Conservation (phyloP, 805 yeast genomes). For the Novakomyces olei region DNA sequence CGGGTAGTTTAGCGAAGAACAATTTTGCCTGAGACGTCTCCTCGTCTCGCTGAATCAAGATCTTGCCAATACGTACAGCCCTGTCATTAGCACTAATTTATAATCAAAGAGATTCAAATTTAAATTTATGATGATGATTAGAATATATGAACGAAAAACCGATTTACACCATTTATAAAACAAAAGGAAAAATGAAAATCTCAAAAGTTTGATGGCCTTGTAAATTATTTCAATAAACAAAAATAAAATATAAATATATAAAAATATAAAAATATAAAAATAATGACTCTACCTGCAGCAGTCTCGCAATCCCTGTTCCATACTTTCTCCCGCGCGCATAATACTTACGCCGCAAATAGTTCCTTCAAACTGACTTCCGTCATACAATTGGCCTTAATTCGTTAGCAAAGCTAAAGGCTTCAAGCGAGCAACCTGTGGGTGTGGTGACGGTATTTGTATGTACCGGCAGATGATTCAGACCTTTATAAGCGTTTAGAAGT, state of each 20-base stretch:
- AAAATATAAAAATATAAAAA: too few relatives aligned
- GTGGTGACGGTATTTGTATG: slow-evolving; percentile 43
- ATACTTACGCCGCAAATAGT: slow-evolving; percentile 96
- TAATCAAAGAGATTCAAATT: too few relatives aligned
- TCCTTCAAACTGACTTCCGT: slow-evolving; percentile 67
- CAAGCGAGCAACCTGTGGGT: slow-evolving; percentile 19
- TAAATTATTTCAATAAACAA: too few relatives aligned
- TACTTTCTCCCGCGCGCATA: slow-evolving; percentile 95
- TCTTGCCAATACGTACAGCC: slow-evolving; percentile 92
- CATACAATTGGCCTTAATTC: slow-evolving; percentile 25
- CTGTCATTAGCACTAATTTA: too few relatives aligned
- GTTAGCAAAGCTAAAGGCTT: background rate
- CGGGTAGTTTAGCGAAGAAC: slow-evolving; percentile 84
- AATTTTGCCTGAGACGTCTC: slow-evolving; percentile 86
- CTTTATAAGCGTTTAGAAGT: too few relatives aligned
- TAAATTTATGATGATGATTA: too few relatives aligned
- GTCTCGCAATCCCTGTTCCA: slow-evolving; percentile 96
- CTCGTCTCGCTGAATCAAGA: slow-evolving; percentile 91
- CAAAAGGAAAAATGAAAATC: too few relatives aligned
- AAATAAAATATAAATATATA: too few relatives aligned
- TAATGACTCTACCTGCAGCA: slow-evolving; percentile 93
- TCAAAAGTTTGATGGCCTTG: too few relatives aligned
- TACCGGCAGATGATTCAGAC: slow-evolving; percentile 78
- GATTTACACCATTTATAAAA: too few relatives aligned
- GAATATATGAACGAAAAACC: too few relatives aligned